These are phyloP conservation scores for Phytophthora sp. DNA, from an alignment of 352 stramenopile species.

Conservation along the genomic window DNA sequence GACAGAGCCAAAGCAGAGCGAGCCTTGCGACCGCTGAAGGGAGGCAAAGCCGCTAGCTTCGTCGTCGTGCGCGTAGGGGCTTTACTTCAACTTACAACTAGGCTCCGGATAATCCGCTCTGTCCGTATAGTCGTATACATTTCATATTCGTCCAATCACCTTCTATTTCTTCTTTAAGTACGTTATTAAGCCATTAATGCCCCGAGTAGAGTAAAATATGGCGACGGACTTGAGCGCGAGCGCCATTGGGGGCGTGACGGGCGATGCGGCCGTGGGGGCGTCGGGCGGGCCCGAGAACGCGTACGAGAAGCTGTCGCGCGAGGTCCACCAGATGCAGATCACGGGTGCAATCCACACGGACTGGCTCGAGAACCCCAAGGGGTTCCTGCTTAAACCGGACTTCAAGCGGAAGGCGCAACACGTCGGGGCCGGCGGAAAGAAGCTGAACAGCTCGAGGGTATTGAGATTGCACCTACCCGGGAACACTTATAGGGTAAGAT, in stretches of 20 bases:
- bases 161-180: too few relatives aligned
- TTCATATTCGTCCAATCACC: too few relatives aligned
- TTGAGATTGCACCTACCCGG: conserved; percentile 81
- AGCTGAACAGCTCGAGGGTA: conserved; percentile 80
- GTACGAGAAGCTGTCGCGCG: conserved; percentile 90
- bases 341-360: conserved; percentile 90
- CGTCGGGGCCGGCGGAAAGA: conserved; percentile 85
- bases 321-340: conserved; percentile 91
- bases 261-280: conserved; percentile 31
- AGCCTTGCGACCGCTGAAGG: too few relatives aligned
- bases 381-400: conserved; percentile 87
- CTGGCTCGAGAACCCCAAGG: conserved; percentile 91
- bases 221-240: conserved; percentile 61
- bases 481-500: conserved; percentile 81
- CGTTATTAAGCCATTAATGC: too few relatives aligned
- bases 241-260: conserved; percentile 43
- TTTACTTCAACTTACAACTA: too few relatives aligned
- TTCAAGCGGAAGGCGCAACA: conserved; percentile 90
- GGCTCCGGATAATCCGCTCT: too few relatives aligned
- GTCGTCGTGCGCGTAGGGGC: too few relatives aligned
- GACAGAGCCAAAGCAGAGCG: too few relatives aligned
- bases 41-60: too few relatives aligned
- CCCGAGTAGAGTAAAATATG: too few relatives aligned
- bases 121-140: too few relatives aligned
- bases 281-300: conserved; percentile 67